These are phyloP conservation scores for Syncephalastrum contaminatum DNA, from an alignment of 371 early-diverging fungal genomes.

Conservation along the genomic window DNA sequence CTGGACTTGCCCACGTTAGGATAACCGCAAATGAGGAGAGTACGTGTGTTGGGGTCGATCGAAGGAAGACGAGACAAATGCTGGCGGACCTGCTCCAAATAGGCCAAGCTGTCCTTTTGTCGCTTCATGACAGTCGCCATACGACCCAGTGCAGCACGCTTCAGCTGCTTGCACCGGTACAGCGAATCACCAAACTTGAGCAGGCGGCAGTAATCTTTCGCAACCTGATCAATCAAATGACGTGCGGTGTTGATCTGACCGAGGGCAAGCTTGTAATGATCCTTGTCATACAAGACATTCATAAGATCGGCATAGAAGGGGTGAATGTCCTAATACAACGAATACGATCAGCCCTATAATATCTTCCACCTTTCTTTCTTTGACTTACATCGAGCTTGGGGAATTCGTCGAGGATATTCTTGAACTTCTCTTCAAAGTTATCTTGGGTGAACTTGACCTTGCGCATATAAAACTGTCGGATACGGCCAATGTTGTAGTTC, in stretches of 20 bases:
- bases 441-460: slow-evolving; percentile 99
- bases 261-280: slow-evolving; percentile 99
- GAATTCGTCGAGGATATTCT: slow-evolving; percentile 94
- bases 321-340: slow-evolving; percentile 86
- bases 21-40: slow-evolving; percentile 99
- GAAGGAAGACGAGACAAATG: slow-evolving; percentile 97
- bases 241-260: slow-evolving; percentile 99
- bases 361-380: too few species aligned
- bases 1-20: slow-evolving; percentile 99
- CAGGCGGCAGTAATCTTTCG: slow-evolving; percentile 97
- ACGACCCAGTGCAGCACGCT: slow-evolving; percentile 94
- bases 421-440: slow-evolving; percentile 95
- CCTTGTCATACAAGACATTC: slow-evolving; percentile 99
- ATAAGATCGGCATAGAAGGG: slow-evolving; percentile 99
- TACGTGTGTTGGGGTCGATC: slow-evolving; percentile 99
- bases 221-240: slow-evolving; percentile 94
- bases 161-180: slow-evolving; percentile 99
- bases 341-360: too few species aligned
- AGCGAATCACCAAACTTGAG: slow-evolving; percentile 99
- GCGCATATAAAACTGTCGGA: slow-evolving; percentile 99
- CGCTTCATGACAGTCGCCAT: slow-evolving; percentile 99
- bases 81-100: slow-evolving; percentile 99
- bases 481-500: slow-evolving; percentile 94
- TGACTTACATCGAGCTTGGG: slow-evolving; percentile 95
- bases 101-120: slow-evolving; percentile 97